Conservation (phyloP, 176 grass and related monocot genomes). For the Eleusine indica region DNA sequence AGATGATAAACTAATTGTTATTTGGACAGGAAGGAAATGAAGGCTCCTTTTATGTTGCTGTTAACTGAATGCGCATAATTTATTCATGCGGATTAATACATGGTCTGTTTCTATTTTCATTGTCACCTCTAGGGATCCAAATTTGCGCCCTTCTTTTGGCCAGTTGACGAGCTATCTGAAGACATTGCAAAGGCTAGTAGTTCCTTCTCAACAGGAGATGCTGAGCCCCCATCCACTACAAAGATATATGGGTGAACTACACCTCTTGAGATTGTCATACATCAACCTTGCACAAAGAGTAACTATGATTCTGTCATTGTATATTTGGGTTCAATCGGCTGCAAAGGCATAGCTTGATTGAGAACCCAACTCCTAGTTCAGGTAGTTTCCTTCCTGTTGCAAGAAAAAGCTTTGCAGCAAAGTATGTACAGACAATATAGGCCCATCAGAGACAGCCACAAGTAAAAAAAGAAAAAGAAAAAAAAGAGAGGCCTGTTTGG, state of each 20-base stretch:
- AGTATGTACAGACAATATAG: constrained; percentile 57
- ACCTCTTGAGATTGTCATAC: constrained; percentile 40
- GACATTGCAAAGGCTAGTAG: constrained; percentile 73
- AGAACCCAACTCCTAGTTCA: constrained; percentile 29
- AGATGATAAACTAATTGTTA: constrained; percentile 22
- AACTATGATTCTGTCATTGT: constrained; percentile 44
- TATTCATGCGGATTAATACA: constrained; percentile 12
- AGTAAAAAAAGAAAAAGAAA: constrained; percentile 8
- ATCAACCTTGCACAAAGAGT: constrained; percentile 44
- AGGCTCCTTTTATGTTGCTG: neutral
- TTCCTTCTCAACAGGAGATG: constrained; percentile 64
- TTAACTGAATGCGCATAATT: neutral
- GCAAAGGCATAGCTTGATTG: constrained; percentile 54
- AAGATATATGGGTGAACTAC: constrained; percentile 74
- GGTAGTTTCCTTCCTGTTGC: constrained; percentile 35
- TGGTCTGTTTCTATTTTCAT: constrained; percentile 24
- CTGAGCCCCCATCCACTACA: constrained; percentile 46
- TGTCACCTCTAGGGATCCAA: constrained; percentile 67
- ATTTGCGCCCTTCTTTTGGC: constrained; percentile 76
- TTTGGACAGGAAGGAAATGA: neutral
- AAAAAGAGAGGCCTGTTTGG: neutral
- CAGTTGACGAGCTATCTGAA: constrained; percentile 69
- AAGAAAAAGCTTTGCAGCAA: constrained; percentile 48
- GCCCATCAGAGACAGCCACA: constrained; percentile 36
- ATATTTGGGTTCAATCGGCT: constrained; percentile 33